phyloP scores from a whole-genome alignment of 1,139 yeast genomes.

The Insectozyma bohioensis region DNA sequence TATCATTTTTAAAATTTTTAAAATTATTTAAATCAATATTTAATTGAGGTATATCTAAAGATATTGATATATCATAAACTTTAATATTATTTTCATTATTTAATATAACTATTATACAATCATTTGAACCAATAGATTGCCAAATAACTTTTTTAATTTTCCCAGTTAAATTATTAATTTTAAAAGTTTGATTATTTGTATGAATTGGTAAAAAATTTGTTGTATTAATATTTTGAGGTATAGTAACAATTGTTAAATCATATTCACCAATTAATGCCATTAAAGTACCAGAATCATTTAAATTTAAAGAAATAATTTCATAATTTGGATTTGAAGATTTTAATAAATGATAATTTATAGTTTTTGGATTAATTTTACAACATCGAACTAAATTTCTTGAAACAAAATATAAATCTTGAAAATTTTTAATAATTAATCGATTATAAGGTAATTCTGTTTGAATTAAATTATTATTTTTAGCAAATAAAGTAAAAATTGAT shows the following conservation, averaged over 20 bases:
- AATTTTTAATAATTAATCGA: conserved; percentile 22
- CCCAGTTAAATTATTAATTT: conserved; percentile 18
- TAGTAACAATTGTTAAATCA: conserved; percentile 24
- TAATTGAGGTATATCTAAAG: conserved; percentile 26
- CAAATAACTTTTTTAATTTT: conserved; percentile 29
- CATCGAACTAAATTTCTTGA: conserved; percentile 29
- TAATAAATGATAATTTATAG: conserved; percentile 23
- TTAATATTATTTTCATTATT: conserved; percentile 23
- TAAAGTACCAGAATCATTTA: conserved; percentile 31
- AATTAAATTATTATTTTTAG: neutral
- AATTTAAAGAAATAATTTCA: conserved; percentile 23
- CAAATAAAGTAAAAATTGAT: conserved; percentile 19
- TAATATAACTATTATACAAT: conserved; percentile 33
- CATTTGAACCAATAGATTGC: conserved; percentile 30
- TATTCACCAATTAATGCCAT: conserved; percentile 34
- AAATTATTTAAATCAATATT: conserved; percentile 20
- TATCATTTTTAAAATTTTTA: no score
- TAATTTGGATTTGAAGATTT: conserved; percentile 11
- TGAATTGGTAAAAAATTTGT: conserved; percentile 4
- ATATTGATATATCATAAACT: conserved; percentile 30
- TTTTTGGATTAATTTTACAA: conserved; percentile 23
- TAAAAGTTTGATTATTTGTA: conserved; percentile 14
- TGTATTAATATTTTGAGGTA: conserved; percentile 19
- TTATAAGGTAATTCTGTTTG: conserved; percentile 10
- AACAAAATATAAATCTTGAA: conserved; percentile 31